Evolutionary conservation across 345 rosid genomes (phyloP), one percentile per base, ranked within the genome.

Genomic region (Melastoma malabathricum): DNA sequence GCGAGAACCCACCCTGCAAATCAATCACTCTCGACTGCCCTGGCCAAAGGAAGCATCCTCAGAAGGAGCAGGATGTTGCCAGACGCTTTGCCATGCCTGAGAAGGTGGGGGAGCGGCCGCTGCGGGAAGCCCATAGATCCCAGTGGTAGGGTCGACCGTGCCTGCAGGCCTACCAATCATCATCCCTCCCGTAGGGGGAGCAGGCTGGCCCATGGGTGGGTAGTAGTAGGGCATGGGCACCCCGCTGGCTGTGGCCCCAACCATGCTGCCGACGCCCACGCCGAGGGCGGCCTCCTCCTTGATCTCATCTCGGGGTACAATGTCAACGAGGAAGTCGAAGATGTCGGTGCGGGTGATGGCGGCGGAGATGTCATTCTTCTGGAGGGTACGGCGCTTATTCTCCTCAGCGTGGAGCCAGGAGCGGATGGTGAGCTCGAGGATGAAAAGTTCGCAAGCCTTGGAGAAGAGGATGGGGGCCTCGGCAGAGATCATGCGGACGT

Each of bases 381-480:
- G 97, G 48, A 89, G 80, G 48, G 97, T 89, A 18, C 97, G 69
- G 43, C 97, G 80, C 73, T 81, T 85, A 65, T 83, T 85, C 75
- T 89, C 97, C 74, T 85, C 93, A 17, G 97, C 95, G 66, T 89
- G 97, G 54, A 89, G 93, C 97, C 97, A 89, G 17, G 97, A 89
- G 8, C 97, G 78, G 66, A 89, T 89, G 25, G 97, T 85, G 52
- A 89, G 89, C 58, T 89, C 97, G 54, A 89, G 76, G 54, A 89
- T 83, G 75, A 89, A 89, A 50, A 89, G 87, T 82, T 89, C 97
- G 47, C 97, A 89, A 38, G 97, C 97, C 62, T 89, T 89, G 29
- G 97, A 75, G 66, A 89, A 85, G 27, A 89, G 76, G 59, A 89
- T 79, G 39, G 97, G 97, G 2, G 94, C 97, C 66, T 86, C 97